phyloP scores from a whole-genome alignment of 495 filamentous ascomycete species.

The Rhypophila decipiens region DNA sequence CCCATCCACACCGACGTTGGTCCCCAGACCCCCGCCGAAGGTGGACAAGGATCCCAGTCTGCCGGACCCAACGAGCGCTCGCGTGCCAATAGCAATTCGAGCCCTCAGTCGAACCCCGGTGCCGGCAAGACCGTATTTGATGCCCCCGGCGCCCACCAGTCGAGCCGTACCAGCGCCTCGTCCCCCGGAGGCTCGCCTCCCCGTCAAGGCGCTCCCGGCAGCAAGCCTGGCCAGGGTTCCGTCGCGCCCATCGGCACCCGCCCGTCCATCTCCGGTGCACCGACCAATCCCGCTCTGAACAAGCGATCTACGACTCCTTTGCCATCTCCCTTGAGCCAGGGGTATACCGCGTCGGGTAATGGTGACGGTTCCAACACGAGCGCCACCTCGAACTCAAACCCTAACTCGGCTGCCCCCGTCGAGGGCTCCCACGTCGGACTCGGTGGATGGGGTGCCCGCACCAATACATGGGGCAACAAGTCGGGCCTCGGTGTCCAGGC shows the following conservation, averaged over 20 bases:
- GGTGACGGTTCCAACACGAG: slow-evolving; percentile 28
- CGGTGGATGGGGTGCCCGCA: slow-evolving; percentile 63
- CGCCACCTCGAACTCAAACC: slow-evolving; percentile 29
- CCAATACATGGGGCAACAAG: slow-evolving; percentile 67
- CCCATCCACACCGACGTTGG: slow-evolving; percentile 34
- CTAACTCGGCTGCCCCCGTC: slow-evolving; percentile 27
- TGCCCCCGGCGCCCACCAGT: slow-evolving; percentile 59
- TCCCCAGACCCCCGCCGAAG: slow-evolving; percentile 45
- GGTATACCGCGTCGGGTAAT: slow-evolving; percentile 50
- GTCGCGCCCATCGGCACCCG: slow-evolving; percentile 94
- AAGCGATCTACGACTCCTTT: slow-evolving; percentile 88
- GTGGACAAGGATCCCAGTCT: slow-evolving; percentile 34
- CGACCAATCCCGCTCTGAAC: slow-evolving; percentile 62
- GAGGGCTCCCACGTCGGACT: slow-evolving; percentile 32
- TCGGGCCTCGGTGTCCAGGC: slow-evolving; percentile 64
- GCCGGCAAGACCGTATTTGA: slow-evolving; percentile 61
- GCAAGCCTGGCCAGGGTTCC: slow-evolving; percentile 31
- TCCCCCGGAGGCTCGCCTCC: slow-evolving; percentile 87
- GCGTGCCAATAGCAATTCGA: slow-evolving; percentile 84
- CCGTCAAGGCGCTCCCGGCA: slow-evolving; percentile 49
- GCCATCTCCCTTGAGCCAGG: slow-evolving; percentile 79
- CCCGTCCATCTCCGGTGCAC: slow-evolving; percentile 49
- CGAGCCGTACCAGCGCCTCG: slow-evolving; percentile 79
- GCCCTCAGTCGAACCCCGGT: slow-evolving; percentile 62
- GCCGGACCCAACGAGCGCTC: slow-evolving; percentile 56